Evolutionary conservation across 1,284 basidiomycete species (phyloP), one percentile per base, ranked within the genome.

Genomic region (Malassezia arunalokei): DNA sequence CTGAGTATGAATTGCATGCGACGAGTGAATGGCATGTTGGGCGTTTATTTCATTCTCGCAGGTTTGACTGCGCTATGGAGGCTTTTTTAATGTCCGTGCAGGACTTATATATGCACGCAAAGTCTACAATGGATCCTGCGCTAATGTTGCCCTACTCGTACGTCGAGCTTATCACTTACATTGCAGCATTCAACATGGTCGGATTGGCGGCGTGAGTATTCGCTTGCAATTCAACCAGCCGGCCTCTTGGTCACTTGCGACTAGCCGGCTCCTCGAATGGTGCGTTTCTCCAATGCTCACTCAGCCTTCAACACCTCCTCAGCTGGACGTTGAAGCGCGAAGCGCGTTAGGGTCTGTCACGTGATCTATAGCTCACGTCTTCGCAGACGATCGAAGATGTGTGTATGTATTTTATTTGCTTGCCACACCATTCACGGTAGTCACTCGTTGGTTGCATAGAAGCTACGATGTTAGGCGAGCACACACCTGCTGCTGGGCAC

Each of bases 41-140:
- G 0, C 81, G 90, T 30, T 73, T 98, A 14, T 77, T 96, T 39
- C 91, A 96, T 71, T 94, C 94, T 66, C 81, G 92, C 27, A 80
- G 92, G 14, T 99, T 98, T 75, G 92, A 96, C 74, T 82, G 86
- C 60, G 94, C 85, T 2, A 92, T 98, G 83, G 87, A 92, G 5
- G 88, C 87, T 3, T 88, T 98, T 63, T 78, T 99, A 40, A 90
- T 95, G 58, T 95, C 91, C 69, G 77, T 98, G 39, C 83, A 87
- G 61, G 89, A 96, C 68, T 76, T 95, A 35, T 83, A 86, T 73
- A 89, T 92, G 49, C 82, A 83, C 65, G 85, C 87, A 33, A 32
- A 81, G 66, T 77, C 79, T 11, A 81, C 20, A 2, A 24, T 84
- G 62, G 86, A 91, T 64, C 60, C 79, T 20, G 76, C 76, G 47